Base-by-base conservation (phyloP, 2,329 filamentous ascomycete species). In the Diaporthe humulicola region DNA sequence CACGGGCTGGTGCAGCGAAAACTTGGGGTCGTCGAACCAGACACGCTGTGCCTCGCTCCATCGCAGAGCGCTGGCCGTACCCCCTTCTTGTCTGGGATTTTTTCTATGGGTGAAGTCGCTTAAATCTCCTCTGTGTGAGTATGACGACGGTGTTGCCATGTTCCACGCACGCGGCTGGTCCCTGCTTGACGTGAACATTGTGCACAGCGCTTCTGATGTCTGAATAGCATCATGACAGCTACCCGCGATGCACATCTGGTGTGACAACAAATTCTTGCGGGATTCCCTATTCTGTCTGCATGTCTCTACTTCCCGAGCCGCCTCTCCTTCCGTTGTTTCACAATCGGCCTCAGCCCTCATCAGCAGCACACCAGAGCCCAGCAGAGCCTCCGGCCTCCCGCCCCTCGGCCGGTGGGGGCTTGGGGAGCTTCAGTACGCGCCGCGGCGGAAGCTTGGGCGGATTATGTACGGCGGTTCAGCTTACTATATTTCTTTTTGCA, bases 201-300 rank as follows among this genome's bases (percentile, higher is more conserved):
- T 61, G 28, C 42, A 30, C 36, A 45, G 52, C 42, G 40, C n/a
- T 33, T 69, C 73, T 56, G 15, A 25, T 66, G 42, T 74, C 58
- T n/a, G 60, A 69, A 72, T 69, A 74, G 73, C 52, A 45, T 52
- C 57, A 64, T 15, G 14, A 56, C 64, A 52, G 70, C 70, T 30
- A 71, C 30, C 52, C 67, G 28, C 36, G 28, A n/a, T 22, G 33
- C 19, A 3, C n/a, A 10, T 54, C 33, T 10, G 9, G 33, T 54
- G 57, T 19, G 7, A 54, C 42, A 33, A 10, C 3, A 14, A 1
- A 15, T 10, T 22, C 15, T 7, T 25, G 2, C 64, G 30, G 64
- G 10, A 9, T 50, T 38, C 25, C 64, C 45, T 50, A 67, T 14
- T 40, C 25, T 40, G 48, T 17, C 33, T 19, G 48, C 64, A 22